phyloP scores from a whole-genome alignment of 2,329 filamentous ascomycete genomes.

The Cordyceps pruinosa region DNA sequence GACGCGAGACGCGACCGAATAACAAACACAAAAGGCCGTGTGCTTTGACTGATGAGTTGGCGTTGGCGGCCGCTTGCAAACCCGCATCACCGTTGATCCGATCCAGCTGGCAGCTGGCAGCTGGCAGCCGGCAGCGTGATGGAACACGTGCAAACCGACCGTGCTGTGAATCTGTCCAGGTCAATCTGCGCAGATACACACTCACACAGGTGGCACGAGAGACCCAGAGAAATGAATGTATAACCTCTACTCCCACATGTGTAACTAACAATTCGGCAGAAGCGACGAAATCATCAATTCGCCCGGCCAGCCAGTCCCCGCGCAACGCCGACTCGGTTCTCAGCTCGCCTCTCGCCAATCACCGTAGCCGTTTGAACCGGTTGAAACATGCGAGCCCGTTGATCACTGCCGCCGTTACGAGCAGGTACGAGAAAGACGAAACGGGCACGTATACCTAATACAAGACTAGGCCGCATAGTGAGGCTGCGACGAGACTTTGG shows the following conservation, averaged over 20 bases:
- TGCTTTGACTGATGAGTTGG: neutral
- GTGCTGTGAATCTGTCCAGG: neutral
- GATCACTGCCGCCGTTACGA: neutral
- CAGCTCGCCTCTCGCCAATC: neutral
- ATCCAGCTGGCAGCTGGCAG: conserved; percentile 7
- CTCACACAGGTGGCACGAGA: neutral
- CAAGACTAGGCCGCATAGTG: neutral
- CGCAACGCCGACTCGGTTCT: neutral
- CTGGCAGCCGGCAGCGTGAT: neutral
- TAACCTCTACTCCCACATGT: neutral
- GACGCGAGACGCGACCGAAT: conserved; percentile 5
- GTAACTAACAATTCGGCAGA: neutral
- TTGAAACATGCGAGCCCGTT: neutral
- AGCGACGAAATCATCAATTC: neutral
- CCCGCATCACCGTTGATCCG: neutral
- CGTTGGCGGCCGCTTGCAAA: neutral
- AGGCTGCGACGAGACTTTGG: neutral
- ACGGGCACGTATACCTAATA: neutral
- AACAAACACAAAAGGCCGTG: conserved; percentile 7
- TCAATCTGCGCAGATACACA: neutral
- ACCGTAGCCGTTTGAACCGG: neutral
- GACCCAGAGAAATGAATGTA: neutral
- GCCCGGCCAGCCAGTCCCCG: neutral
- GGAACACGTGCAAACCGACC: conserved; percentile 1
- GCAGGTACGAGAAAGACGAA: neutral